Conservation (phyloP, 2,329 filamentous ascomycete genomes). For the Bipolaris bicolor region DNA sequence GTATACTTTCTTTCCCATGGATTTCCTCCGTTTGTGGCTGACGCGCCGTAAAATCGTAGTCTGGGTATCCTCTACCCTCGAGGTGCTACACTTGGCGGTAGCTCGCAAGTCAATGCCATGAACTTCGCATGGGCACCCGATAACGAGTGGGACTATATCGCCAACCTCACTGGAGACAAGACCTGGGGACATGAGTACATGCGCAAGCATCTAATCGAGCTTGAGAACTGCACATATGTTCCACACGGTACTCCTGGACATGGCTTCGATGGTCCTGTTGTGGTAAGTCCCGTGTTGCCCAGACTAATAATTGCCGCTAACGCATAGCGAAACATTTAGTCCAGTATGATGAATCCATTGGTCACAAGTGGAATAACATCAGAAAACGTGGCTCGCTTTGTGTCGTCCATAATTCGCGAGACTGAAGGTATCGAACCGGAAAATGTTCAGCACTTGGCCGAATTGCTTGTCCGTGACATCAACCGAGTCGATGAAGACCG, state of each 20-base stretch:
- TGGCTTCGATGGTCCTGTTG: conserved; percentile 63
- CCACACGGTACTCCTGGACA: conserved; percentile 54
- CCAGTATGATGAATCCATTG: not conserved
- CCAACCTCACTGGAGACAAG: conserved; percentile 62
- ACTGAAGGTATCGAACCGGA: not conserved
- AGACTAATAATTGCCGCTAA: not conserved
- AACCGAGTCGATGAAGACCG: not conserved
- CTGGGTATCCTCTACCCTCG: not conserved
- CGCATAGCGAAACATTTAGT: conserved; percentile 8
- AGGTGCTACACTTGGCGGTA: not conserved
- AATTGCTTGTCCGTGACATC: not conserved
- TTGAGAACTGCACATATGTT: conserved; percentile 62
- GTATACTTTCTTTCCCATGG: not conserved
- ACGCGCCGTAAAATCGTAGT: not conserved
- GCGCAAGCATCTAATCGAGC: conserved; percentile 59
- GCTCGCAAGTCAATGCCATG: not conserved
- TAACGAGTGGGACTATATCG: conserved; percentile 65
- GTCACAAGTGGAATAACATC: not conserved
- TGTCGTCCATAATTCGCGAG: not conserved
- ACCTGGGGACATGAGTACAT: conserved; percentile 61
- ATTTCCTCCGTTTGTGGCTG: not conserved
- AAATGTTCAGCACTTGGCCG: not conserved
- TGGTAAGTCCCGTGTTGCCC: not conserved
- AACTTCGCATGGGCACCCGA: conserved; percentile 55
- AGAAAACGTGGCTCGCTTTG: not conserved